Base-by-base conservation (phyloP, 2,329 filamentous ascomycete species). In the Colletotrichum destructivum region DNA sequence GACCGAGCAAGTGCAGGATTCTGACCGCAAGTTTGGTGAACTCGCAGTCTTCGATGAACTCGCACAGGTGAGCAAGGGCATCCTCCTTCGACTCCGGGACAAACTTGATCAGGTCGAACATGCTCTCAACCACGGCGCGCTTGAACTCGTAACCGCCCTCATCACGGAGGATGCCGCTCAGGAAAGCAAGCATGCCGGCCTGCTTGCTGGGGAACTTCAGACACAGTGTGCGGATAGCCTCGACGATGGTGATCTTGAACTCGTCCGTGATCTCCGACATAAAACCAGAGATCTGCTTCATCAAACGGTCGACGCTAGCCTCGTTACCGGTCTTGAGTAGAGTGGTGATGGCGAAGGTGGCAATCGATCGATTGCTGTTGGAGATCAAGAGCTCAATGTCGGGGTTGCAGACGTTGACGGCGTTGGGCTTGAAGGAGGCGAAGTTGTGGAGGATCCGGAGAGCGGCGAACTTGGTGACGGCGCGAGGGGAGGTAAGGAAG, bases 231-330 rank as follows among this genome's bases (percentile, higher is more conserved):
- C 96, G 93, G 79, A 99, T 98, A 52, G 96, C 96, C 83, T 99
- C 96, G 54, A 99, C 96, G 78, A 99, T 98, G n/a, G 96, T 99
- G 76, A 99, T 98, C 88, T 98, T 99, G 88, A 99, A 99, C 83
- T 99, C 96, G 80, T 99, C 96, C 8, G 96, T 98, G 76, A 98
- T 98, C 83, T 98, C 96, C 5, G 95, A 94, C 96, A 99, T 98
- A 86, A 99, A 98, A 49, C 93, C 93, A 31, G 94, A 95, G 74
- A 99, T 98, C 82, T 98, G 95, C 88, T 98, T 98, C 95, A 99
- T 98, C 76, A 99, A 85, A 65, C 96, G 92, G 81, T 99, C 96
- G 55, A 99, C 96, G 76, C 95, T 98, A 49, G 94, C 94, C 84
- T 99, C 96, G 80, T 98, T 99, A 73, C 96, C 96, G 13, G 96